Percentiles rank a stretch among this genome's conserved stretches.
phyloP scores from a whole-genome alignment of 2,329 filamentous ascomycete genomes.

The Colletotrichum salicis region DNA sequence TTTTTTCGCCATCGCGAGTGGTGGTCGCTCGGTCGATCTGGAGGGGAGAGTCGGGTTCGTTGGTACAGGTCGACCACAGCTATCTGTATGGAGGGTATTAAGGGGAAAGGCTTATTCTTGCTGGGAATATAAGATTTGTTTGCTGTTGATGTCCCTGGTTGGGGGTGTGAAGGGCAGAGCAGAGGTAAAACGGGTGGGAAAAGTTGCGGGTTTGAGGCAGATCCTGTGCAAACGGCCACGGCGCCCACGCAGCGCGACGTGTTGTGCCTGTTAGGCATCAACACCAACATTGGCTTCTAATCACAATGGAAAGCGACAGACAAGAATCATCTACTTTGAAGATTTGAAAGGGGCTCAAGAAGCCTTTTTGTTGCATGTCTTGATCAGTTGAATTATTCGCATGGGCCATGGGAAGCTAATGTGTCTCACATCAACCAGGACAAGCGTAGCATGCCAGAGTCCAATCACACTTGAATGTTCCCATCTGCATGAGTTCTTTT shows the following conservation, averaged over 20 bases:
- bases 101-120: too few species aligned
- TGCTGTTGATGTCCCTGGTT: too few species aligned
- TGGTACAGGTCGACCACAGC: neutral
- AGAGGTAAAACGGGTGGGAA: too few species aligned
- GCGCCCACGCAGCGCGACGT: neutral
- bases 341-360: neutral
- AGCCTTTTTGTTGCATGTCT: too few species aligned
- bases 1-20: neutral
- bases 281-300: neutral
- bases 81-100: neutral
- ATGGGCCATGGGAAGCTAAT: too few species aligned
- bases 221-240: neutral
- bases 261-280: neutral
- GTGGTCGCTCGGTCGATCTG: neutral
- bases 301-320: neutral
- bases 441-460: too few species aligned
- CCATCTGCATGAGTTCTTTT: neutral
- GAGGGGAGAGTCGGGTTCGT: too few species aligned
- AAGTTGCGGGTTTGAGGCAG: neutral
- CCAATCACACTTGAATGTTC: neutral
- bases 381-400: too few species aligned
- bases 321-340: too few species aligned
- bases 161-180: neutral
- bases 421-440: too few species aligned
- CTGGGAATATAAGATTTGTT: too few species aligned